Evolutionary conservation across 305 asterid genomes (phyloP).

Genomic region (Rubia peregrina): DNA sequence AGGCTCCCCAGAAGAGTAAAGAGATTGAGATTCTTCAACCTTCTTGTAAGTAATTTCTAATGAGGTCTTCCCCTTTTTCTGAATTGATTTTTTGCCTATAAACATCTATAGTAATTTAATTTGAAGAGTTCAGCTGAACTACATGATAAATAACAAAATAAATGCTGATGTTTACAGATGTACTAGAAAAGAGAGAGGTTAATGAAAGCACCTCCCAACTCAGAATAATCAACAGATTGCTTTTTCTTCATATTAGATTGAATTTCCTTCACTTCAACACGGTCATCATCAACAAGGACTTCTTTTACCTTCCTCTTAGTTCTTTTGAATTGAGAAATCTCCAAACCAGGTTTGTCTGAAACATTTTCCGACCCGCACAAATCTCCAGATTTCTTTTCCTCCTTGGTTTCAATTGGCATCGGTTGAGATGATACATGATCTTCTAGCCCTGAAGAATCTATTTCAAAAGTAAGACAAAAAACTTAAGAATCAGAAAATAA

Average conservation of each 20-base stretch:
- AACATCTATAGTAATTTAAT: constrained; percentile 11
- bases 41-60: constrained; percentile 29
- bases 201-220: constrained; percentile 37
- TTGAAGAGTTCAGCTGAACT: constrained; percentile 8
- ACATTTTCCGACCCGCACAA: constrained; percentile 23
- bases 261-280: constrained; percentile 18
- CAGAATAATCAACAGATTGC: constrained; percentile 30
- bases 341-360: constrained; percentile 19
- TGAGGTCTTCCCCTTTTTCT: constrained; percentile 35
- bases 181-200: background rate
- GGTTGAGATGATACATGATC: constrained; percentile 25
- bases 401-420: constrained; percentile 23
- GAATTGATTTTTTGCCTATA: constrained; percentile 37
- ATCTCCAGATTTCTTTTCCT: constrained; percentile 35
- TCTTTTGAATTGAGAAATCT: constrained; percentile 31
- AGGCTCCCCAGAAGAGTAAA: constrained; percentile 47
- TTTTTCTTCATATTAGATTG: constrained; percentile 29
- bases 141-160: constrained; percentile 6
- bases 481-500: background rate
- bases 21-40: constrained; percentile 25
- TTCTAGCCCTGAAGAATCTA: constrained; percentile 24
- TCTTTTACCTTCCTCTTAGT: constrained; percentile 32
- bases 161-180: constrained; percentile 6
- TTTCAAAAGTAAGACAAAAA: constrained; percentile 22
- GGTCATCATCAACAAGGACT: constrained; percentile 22